Percentiles rank a stretch among this genome's conserved stretches.
Evolutionary conservation across 306 rosid species (phyloP).

Genomic region (Dalbergia cochinchinensis): DNA sequence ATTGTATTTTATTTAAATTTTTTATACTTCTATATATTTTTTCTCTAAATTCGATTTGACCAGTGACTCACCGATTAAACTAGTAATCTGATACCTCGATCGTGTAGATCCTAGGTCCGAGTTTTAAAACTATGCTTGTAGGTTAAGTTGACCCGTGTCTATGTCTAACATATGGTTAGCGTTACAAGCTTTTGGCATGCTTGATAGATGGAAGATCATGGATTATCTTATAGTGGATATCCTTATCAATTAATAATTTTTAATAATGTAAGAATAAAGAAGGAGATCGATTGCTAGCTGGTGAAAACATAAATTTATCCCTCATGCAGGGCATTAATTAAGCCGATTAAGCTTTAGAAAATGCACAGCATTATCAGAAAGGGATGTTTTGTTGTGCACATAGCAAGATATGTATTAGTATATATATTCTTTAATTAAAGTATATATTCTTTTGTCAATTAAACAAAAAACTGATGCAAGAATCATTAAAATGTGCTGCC

Average conservation of each 20-base stretch:
- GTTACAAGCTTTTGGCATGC: background rate
- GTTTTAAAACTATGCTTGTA: too few species aligned
- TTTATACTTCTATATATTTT: too few species aligned
- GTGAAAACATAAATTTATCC: too few species aligned
- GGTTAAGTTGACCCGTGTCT: constrained; percentile 6
- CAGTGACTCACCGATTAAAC: too few species aligned
- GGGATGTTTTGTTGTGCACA: constrained; percentile 25
- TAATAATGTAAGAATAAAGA: too few species aligned
- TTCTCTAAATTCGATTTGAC: too few species aligned
- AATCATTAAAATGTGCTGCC: constrained; percentile 38
- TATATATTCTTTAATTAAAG: background rate
- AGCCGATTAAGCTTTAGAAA: background rate
- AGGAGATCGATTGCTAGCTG: too few species aligned
- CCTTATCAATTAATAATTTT: too few species aligned
- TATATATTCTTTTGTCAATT: constrained; percentile 37
- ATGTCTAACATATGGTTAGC: background rate
- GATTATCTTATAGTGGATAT: background rate
- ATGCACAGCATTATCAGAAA: constrained; percentile 11
- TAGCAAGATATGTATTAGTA: background rate
- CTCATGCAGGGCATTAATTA: too few species aligned
- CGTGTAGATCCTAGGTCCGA: too few species aligned
- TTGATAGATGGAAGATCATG: background rate
- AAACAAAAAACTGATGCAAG: constrained; percentile 34
- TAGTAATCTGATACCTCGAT: too few species aligned
- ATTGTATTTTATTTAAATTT: too few species aligned